Percentiles rank a stretch among this genome's conserved stretches.
Conservation (phyloP, 257 asterid genomes). For the Salvia rosmarinus region DNA sequence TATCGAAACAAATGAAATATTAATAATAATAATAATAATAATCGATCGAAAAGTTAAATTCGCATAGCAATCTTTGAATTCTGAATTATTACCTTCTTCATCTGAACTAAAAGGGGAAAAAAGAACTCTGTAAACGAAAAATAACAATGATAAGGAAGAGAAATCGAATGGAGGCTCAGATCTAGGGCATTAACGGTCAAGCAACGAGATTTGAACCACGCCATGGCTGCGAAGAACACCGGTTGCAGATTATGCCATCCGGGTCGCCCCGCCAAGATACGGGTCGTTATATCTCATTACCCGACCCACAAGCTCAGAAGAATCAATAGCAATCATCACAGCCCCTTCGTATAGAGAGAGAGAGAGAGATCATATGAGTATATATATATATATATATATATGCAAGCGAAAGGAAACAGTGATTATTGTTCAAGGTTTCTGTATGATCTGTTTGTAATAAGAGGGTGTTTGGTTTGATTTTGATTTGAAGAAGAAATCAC, state of each 20-base stretch:
- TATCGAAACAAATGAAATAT: no score
- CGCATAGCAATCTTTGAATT: not conserved
- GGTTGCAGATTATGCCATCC: slow-evolving; percentile 35
- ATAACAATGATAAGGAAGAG: not conserved
- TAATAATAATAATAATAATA: no score
- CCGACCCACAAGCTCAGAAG: slow-evolving; percentile 17
- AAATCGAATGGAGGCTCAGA: slow-evolving; percentile 33
- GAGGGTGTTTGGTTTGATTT: not conserved
- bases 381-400: not conserved
- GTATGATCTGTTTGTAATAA: no score
- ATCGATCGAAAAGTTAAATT: not conserved
- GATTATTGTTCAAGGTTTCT: not conserved
- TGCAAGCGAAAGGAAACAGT: not conserved
- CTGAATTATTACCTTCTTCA: not conserved
- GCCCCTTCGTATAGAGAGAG: slow-evolving; percentile 6
- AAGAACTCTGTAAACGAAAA: not conserved
- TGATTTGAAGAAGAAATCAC: slow-evolving; percentile 24
- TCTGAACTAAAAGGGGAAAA: not conserved
- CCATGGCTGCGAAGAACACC: slow-evolving; percentile 41
- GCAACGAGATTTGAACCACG: slow-evolving; percentile 7
- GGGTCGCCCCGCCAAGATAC: slow-evolving; percentile 44
- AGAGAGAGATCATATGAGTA: slow-evolving; percentile 1
- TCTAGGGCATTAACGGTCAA: not conserved
- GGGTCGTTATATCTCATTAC: slow-evolving; percentile 8
- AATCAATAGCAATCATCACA: slow-evolving; percentile 14